phyloP scores from a whole-genome alignment of 371 early-diverging fungal genomes.

The Coemansia sp. region DNA sequence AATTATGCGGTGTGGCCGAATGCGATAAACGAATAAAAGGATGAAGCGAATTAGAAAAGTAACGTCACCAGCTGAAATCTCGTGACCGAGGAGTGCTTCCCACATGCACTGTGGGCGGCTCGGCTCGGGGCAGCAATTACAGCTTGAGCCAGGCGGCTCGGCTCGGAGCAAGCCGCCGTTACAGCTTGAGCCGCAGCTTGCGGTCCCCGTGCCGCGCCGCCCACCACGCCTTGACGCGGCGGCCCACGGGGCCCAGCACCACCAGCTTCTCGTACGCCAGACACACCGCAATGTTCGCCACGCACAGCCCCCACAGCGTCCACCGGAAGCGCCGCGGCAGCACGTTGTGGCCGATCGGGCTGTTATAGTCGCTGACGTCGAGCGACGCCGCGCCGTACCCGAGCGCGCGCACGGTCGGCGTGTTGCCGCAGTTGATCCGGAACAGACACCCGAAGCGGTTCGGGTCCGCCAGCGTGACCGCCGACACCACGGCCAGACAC shows the following conservation, averaged over 20 bases:
- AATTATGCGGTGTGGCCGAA: too few relatives aligned
- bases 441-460: conserved; percentile 69
- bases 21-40: too few relatives aligned
- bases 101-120: too few relatives aligned
- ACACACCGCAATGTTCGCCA: conserved; percentile 53
- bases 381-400: conserved; percentile 57
- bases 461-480: conserved; percentile 63
- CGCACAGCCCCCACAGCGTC: conserved; percentile 57
- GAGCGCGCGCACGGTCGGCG: conserved; percentile 50
- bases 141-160: too few relatives aligned
- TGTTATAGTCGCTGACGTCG: conserved; percentile 59
- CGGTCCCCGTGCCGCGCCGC: conserved; percentile 5
- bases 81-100: too few relatives aligned
- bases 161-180: neutral
- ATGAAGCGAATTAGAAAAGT: too few relatives aligned
- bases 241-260: conserved; percentile 57
- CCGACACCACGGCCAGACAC: conserved; percentile 58
- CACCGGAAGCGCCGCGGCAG: conserved; percentile 65
- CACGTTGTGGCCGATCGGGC: conserved; percentile 66
- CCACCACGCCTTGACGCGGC: conserved; percentile 37
- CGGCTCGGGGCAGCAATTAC: too few relatives aligned
- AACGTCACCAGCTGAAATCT: too few relatives aligned
- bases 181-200: conserved; percentile 31
- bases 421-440: conserved; percentile 76
- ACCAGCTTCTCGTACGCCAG: conserved; percentile 58